Conservation (phyloP, 1,284 basidiomycete genomes). For the Irpex sp. region DNA sequence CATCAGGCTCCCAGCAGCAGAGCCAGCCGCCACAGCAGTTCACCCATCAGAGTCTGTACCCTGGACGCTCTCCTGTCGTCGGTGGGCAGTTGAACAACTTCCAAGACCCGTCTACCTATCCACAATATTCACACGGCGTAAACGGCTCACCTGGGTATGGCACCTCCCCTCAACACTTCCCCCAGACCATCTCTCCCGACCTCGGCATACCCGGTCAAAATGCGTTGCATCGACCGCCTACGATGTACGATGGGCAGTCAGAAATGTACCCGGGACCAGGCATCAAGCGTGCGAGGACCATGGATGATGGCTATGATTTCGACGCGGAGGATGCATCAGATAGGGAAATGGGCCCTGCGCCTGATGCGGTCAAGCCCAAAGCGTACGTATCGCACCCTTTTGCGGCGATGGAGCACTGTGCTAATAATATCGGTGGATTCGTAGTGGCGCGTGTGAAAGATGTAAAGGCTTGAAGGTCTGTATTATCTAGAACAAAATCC, state of each 20-base stretch:
- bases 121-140: neutral
- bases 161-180: neutral
- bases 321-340: constrained; percentile 6
- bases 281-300: constrained; percentile 1
- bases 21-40: constrained; percentile 1
- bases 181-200: neutral
- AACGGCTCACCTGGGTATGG: neutral
- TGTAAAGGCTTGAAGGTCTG: constrained; percentile 71
- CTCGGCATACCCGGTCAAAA: neutral
- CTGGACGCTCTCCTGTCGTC: neutral
- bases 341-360: constrained; percentile 2
- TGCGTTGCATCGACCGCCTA: neutral
- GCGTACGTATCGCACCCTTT: constrained; percentile 35
- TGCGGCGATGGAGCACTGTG: neutral
- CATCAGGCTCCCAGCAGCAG: neutral
- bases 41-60: neutral
- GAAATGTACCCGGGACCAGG: neutral
- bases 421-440: constrained; percentile 16
- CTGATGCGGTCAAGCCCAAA: constrained; percentile 37
- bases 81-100: neutral
- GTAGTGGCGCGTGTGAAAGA: constrained; percentile 52
- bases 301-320: constrained; percentile 5
- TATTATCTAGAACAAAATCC: neutral
- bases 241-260: neutral
- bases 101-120: constrained; percentile 1